Percentiles rank a stretch among this genome's conserved stretches.
These are phyloP conservation scores for Backusella mclennaniae DNA, from an alignment of 192 early-diverging fungal genomes.

Conservation along the genomic window DNA sequence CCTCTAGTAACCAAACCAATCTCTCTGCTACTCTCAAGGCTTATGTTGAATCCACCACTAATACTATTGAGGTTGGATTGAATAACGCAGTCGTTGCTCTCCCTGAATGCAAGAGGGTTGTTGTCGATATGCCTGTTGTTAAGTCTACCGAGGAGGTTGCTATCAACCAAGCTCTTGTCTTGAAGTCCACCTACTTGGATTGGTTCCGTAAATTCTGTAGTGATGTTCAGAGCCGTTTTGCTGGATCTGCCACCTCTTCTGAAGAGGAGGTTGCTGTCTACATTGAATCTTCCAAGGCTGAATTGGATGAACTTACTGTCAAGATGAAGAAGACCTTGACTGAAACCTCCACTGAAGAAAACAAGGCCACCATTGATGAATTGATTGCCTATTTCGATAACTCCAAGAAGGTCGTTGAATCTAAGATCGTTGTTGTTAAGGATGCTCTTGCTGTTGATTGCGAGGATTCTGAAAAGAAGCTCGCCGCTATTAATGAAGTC, in stretches of 20 bases:
- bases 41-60: not conserved
- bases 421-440: not conserved
- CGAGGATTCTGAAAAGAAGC: not conserved
- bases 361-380: slow-evolving; percentile 8
- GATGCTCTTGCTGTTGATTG: not conserved
- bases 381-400: not conserved
- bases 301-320: not conserved
- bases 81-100: not conserved
- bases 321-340: not conserved
- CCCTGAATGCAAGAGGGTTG: not conserved
- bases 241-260: not conserved
- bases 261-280: not conserved
- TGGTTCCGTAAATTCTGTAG: not conserved
- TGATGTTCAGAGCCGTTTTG: not conserved
- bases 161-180: not conserved
- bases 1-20: not conserved
- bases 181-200: not conserved
- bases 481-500: not conserved
- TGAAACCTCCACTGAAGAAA: not conserved
- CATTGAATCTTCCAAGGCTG: not conserved
- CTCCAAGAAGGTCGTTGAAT: not conserved
- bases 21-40: not conserved
- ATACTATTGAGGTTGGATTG: not conserved
- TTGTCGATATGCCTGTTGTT: not conserved
- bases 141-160: not conserved